A percentile compares a stretch with the other conserved stretches of the same genome.
Evolutionary conservation across 495 filamentous ascomycete genomes (phyloP).

Genomic region (Penicillium taxi): DNA sequence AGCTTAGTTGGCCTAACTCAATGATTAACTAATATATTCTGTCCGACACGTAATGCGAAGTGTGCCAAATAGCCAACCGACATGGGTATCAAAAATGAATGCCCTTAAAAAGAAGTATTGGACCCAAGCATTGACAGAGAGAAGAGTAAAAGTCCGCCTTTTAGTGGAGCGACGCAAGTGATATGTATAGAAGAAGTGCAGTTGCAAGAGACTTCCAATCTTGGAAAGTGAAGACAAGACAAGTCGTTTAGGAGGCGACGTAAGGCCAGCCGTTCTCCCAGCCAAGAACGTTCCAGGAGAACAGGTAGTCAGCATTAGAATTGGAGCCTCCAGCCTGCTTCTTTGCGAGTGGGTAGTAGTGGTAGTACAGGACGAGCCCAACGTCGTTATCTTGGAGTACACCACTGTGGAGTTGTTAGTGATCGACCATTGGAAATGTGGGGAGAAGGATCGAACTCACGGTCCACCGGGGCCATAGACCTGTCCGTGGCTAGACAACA

Average conservation of each 20-base stretch:
- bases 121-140: conserved; percentile 19
- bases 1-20: too few species aligned
- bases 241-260: conserved; percentile 18
- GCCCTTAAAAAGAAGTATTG: conserved; percentile 16
- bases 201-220: too few species aligned
- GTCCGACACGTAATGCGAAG: conserved; percentile 8
- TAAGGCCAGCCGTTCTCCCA: conserved; percentile 55
- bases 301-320: conserved; percentile 47
- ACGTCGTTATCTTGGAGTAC: conserved; percentile 37
- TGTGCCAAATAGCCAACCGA: conserved; percentile 5
- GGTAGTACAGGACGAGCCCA: conserved; percentile 59
- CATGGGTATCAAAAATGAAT: conserved; percentile 24
- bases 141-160: conserved; percentile 7
- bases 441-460: conserved; percentile 15
- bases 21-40: conserved; percentile 12
- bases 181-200: conserved; percentile 1
- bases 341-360: conserved; percentile 46
- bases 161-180: too few species aligned
- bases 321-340: conserved; percentile 45
- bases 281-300: conserved; percentile 56
- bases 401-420: conserved; percentile 21
- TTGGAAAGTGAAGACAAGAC: too few species aligned
- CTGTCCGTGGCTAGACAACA: conserved; percentile 53
- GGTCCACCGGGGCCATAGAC: conserved; percentile 68
- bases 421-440: not conserved